These are phyloP conservation scores for Colletotrichum sublineola DNA, from an alignment of 2,329 filamentous ascomycete genomes.

Conservation along the genomic window DNA sequence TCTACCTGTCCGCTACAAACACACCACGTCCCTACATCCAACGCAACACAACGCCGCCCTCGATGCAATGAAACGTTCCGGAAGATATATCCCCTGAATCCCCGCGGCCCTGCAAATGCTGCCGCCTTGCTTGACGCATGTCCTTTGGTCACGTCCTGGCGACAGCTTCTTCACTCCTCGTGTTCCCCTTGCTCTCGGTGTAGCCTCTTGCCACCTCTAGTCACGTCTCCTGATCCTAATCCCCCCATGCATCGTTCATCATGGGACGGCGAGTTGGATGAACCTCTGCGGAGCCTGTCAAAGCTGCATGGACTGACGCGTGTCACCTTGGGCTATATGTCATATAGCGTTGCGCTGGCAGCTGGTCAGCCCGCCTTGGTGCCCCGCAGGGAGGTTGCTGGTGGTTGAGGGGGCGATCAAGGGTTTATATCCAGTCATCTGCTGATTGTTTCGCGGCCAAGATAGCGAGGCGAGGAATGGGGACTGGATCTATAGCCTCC, in stretches of 20 bases:
- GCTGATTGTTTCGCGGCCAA: slow-evolving; percentile 26
- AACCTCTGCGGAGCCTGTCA: slow-evolving; percentile 28
- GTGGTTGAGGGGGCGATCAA: slow-evolving; percentile 15
- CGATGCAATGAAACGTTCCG: slow-evolving; percentile 29
- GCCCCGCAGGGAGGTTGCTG: slow-evolving; percentile 11
- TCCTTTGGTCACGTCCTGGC: slow-evolving; percentile 33
- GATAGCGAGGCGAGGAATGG: slow-evolving; percentile 4
- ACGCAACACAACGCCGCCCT: slow-evolving; percentile 1
- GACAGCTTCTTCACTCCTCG: slow-evolving; percentile 39
- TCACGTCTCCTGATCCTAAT: slow-evolving; percentile 1
- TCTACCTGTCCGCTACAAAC: slow-evolving; percentile 24
- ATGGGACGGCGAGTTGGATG: slow-evolving; percentile 13
- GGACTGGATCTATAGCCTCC: background rate
- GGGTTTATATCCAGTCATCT: slow-evolving; percentile 13
- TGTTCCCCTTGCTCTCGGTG: slow-evolving; percentile 22
- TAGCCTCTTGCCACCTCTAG: slow-evolving; percentile 8
- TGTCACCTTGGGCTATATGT: background rate
- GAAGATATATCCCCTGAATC: slow-evolving; percentile 26
- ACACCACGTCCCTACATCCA: slow-evolving; percentile 34
- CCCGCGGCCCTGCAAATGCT: slow-evolving; percentile 26
- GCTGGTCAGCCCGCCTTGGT: slow-evolving; percentile 6
- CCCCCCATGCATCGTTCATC: slow-evolving; percentile 12
- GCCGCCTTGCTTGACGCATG: slow-evolving; percentile 30
- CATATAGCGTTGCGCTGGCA: slow-evolving; percentile 8
- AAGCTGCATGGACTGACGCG: slow-evolving; percentile 29